Evolutionary conservation across 768 basidiomycete genomes (phyloP).

Genomic region (Hemileccinum impolitum): DNA sequence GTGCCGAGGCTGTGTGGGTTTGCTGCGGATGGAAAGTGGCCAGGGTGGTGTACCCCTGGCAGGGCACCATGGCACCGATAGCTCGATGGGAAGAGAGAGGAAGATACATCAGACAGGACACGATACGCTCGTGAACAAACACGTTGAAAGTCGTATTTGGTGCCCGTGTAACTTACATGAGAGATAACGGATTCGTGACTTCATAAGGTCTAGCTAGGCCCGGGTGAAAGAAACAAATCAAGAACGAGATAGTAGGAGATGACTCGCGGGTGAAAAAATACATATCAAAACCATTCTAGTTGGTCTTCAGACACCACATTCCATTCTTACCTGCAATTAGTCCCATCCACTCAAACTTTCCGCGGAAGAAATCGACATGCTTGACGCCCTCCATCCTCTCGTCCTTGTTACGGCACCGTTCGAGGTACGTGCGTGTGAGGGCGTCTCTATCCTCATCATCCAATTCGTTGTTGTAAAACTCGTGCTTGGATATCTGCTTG

Average conservation of each 20-base stretch:
- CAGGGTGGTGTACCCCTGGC: conserved; percentile 19
- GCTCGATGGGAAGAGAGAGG: not conserved
- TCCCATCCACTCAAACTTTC: conserved; percentile 50
- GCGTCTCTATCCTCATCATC: conserved; percentile 40
- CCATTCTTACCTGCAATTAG: conserved; percentile 52
- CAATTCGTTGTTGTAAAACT: conserved; percentile 61
- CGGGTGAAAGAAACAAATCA: not conserved
- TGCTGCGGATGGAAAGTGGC: conserved; percentile 18
- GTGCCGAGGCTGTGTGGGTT: conserved; percentile 23
- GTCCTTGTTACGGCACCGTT: conserved; percentile 38
- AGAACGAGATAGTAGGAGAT: not conserved
- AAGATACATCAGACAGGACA: too few species aligned
- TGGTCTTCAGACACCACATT: conserved; percentile 64
- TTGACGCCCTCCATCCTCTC: conserved; percentile 45
- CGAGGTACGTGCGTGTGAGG: conserved; percentile 44
- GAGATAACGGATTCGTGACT: not conserved
- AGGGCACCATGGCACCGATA: conserved; percentile 1
- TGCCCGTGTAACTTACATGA: too few species aligned
- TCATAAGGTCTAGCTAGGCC: not conserved
- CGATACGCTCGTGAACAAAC: too few species aligned
- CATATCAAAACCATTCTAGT: conserved; percentile 12
- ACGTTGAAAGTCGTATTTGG: too few species aligned
- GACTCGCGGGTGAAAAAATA: not conserved
- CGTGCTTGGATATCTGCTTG: conserved; percentile 43
- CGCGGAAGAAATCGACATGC: conserved; percentile 60